Conservation (phyloP, 352 stramenopile genomes). For the Phytopythium chamaehyphon region DNA sequence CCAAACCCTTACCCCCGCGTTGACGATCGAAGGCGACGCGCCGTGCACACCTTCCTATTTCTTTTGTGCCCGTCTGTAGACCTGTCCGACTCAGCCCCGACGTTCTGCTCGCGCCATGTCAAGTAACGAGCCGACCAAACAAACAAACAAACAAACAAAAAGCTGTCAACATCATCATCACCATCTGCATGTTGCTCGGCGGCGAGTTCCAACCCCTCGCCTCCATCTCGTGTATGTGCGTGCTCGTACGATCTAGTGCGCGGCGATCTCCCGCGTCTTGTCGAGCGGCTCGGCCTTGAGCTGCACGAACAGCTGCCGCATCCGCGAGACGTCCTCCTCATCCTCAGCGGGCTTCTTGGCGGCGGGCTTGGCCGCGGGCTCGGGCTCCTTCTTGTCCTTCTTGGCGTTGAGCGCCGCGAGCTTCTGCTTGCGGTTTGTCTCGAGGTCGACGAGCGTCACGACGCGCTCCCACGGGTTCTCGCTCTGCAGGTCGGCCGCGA, state of each 20-base stretch:
- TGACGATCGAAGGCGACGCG: conserved; percentile 12
- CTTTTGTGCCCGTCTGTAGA: neutral
- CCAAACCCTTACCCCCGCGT: no score
- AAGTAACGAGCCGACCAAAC: no score
- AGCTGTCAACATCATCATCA: no score
- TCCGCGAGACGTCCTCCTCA: conserved; percentile 86
- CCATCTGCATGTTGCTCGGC: no score
- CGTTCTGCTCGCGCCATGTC: no score
- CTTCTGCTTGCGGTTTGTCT: conserved; percentile 70
- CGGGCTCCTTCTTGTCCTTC: conserved; percentile 38
- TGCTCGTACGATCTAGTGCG: conserved; percentile 25
- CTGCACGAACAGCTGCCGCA: conserved; percentile 93
- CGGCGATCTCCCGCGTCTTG: conserved; percentile 58
- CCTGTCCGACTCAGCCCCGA: no score
- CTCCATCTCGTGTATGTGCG: no score
- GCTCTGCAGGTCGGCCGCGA: conserved; percentile 92
- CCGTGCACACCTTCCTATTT: neutral
- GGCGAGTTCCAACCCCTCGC: neutral
- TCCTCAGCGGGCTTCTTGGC: conserved; percentile 64
- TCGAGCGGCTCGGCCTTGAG: conserved; percentile 91
- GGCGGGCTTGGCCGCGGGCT: conserved; percentile 27
- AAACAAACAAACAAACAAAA: no score
- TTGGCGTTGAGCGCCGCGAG: conserved; percentile 56
- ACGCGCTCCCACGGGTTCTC: conserved; percentile 94
- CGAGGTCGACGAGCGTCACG: conserved; percentile 91